Conservation (phyloP, 2,329 filamentous ascomycete species). For the Ceratocystiopsis brevicomis region DNA sequence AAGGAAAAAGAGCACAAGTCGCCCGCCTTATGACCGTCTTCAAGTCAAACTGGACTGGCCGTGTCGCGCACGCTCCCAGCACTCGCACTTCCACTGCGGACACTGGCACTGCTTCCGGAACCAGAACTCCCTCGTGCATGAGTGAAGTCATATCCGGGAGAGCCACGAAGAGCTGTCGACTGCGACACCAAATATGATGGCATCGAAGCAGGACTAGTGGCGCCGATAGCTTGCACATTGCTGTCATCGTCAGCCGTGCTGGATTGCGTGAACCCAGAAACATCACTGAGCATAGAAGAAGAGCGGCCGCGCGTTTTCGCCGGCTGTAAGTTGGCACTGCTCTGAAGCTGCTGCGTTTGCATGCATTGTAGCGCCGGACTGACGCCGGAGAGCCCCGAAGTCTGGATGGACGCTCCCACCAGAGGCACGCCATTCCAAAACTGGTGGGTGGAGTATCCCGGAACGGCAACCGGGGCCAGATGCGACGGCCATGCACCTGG, state of each 20-base stretch:
- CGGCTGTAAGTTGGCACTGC: background rate
- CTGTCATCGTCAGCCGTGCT: constrained; percentile 31
- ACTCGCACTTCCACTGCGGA: constrained; percentile 27
- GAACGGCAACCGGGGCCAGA: background rate
- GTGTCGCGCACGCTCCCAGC: constrained; percentile 30
- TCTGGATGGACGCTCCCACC: no score
- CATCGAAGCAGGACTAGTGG: background rate
- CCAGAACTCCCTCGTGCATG: constrained; percentile 11
- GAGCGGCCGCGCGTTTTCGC: constrained; percentile 35
- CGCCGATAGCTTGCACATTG: no score
- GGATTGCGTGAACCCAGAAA: constrained; percentile 48
- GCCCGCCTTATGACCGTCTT: no score
- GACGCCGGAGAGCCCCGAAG: background rate
- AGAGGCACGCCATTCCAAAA: no score
- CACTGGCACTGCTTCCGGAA: constrained; percentile 18
- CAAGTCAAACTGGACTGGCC: constrained; percentile 24
- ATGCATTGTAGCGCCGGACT: constrained; percentile 15
- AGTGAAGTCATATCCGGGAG: constrained; percentile 9
- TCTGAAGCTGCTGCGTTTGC: constrained; percentile 7
- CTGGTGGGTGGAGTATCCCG: no score
- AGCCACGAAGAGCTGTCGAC: constrained; percentile 7
- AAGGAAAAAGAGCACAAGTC: no score
- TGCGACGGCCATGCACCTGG: constrained; percentile 6
- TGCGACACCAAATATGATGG: constrained; percentile 6
- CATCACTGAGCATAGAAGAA: constrained; percentile 47